Base-by-base conservation (phyloP, 306 rosid species). In the Acacia acuminata region DNA sequence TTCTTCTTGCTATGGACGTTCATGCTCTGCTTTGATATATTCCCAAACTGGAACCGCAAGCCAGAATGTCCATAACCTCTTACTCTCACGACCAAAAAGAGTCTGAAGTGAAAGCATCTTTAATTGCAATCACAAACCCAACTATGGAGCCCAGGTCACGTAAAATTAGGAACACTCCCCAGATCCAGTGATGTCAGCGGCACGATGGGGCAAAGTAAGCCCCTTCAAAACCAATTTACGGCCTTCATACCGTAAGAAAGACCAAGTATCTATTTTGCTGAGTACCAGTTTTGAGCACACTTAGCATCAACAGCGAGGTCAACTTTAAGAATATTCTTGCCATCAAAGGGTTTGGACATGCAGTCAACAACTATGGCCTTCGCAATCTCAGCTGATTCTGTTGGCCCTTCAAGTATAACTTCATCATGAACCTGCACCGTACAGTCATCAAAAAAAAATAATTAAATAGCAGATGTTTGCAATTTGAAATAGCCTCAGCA, bases 401-500 rank as follows among this genome's bases (percentile, higher is more conserved):
- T 86, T 44, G 99, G 99, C 73, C 99, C 99, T 91, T 96, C 99
- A 86, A 96, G 85, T 81, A 96, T 96, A 78, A 93, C 97, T 91
- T 96, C 98, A 83, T 96, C 99, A 81, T 92, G 98, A 82, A 94
- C 97, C 98, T 94, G 88, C 22, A 56, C 81, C 73, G 73, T 20
- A 10, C 55, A 71, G n/a, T 25, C 30, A 83, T 25, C 9, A 16
- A 50, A 14, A 85, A 85, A 48, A 73, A 83, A 79, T 10, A 58
- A 58, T 71, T 81, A 73, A 76, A 44, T 16, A 79, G 27, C 78
- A 50, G 25, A 34, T 75, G 75, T 44, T 25, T 19, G 70, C 38
- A 61, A 78, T 44, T 51, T 73, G 47, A 58, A 64, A 38, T 15
- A 22, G 56, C 45, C 78, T 70, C 58, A 43, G 16, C 16, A 38